Evolutionary conservation across 768 basidiomycete species (phyloP).

Genomic region (Dioszegia hungarica): DNA sequence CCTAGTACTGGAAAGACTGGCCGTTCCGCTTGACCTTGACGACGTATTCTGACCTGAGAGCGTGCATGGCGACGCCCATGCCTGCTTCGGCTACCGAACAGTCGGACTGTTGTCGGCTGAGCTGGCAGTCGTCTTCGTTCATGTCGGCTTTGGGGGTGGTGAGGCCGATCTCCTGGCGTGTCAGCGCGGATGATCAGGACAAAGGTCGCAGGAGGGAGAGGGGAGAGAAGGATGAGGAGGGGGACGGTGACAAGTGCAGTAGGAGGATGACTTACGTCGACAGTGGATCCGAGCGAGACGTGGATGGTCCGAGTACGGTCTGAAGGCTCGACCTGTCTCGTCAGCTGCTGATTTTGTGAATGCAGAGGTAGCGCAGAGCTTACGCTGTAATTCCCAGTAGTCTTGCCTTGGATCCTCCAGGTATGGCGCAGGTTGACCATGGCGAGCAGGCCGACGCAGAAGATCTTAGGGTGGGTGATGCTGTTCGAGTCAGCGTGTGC

Average conservation of each 20-base stretch:
- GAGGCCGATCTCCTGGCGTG: background rate
- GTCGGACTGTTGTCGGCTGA: slow-evolving; percentile 3
- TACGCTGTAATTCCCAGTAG: background rate
- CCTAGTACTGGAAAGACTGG: too few species aligned
- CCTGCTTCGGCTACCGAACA: background rate
- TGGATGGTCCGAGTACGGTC: background rate
- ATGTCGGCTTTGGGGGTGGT: slow-evolving; percentile 1
- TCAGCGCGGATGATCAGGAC: background rate
- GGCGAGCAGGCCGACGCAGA: background rate
- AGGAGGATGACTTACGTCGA: background rate
- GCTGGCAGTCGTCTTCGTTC: background rate
- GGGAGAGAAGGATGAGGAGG: too few species aligned
- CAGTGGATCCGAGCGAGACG: background rate
- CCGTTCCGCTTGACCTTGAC: too few species aligned
- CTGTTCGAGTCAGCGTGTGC: background rate
- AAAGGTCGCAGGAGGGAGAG: too few species aligned
- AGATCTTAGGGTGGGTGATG: slow-evolving; percentile 4
- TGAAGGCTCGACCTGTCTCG: background rate
- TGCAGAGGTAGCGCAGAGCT: background rate
- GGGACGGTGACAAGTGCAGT: too few species aligned
- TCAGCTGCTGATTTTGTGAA: background rate
- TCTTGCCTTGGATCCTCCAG: background rate
- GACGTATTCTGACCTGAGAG: too few species aligned
- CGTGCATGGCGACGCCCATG: too few species aligned
- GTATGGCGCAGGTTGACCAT: slow-evolving; percentile 4